phyloP scores from a whole-genome alignment of 2,329 filamentous ascomycete species.

The Trichoderma atroviride region DNA sequence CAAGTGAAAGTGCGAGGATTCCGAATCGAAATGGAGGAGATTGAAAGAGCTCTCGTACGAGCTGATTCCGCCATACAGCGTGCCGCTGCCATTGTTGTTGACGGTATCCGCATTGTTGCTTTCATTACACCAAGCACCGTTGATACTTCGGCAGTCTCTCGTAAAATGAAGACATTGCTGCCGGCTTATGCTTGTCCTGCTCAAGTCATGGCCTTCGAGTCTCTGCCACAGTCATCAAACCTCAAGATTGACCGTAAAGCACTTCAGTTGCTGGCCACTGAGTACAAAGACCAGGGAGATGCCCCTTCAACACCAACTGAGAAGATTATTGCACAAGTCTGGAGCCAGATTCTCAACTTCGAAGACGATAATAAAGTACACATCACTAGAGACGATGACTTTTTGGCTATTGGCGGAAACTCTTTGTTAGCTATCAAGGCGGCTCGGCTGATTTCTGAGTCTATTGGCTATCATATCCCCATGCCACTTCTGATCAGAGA shows the following conservation, averaged over 20 bases:
- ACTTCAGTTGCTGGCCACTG: neutral
- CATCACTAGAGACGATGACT: conserved; percentile 4
- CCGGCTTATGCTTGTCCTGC: conserved; percentile 1
- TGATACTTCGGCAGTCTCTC: neutral
- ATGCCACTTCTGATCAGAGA: conserved; percentile 13
- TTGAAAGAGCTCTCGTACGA: neutral
- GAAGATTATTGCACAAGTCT: neutral
- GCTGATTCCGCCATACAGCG: neutral
- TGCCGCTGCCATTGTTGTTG: neutral
- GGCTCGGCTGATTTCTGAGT: neutral
- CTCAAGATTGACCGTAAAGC: neutral
- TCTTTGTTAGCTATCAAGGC: conserved; percentile 8
- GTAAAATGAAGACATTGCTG: neutral
- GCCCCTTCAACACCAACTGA: neutral
- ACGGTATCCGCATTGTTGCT: neutral
- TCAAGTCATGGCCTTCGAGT: neutral
- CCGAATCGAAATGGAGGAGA: conserved; percentile 9
- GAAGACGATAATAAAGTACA: neutral
- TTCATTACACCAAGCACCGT: neutral
- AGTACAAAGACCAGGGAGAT: neutral
- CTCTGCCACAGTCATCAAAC: neutral
- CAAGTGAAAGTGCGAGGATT: neutral
- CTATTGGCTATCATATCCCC: neutral
- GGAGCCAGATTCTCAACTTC: neutral
- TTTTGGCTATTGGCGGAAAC: conserved; percentile 12